Evolutionary conservation across 768 basidiomycete species (phyloP).

Genomic region (Auriscalpium vulgare): DNA sequence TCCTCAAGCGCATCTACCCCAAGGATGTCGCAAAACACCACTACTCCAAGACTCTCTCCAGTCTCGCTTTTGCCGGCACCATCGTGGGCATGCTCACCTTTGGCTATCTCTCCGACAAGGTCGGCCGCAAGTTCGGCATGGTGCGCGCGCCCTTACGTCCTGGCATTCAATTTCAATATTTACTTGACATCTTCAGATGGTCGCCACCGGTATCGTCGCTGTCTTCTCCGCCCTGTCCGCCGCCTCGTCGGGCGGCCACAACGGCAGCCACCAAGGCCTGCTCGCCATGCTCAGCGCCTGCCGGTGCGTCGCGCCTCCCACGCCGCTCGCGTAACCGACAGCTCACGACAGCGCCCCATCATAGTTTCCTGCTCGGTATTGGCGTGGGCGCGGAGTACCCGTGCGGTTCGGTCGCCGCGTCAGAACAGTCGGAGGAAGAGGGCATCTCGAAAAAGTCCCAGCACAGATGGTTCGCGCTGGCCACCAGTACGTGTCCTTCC

Average conservation of each 20-base stretch:
- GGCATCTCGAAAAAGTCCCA: slow-evolving; percentile 73
- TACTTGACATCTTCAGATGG: slow-evolving; percentile 41
- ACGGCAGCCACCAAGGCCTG: slow-evolving; percentile 52
- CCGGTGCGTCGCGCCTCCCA: slow-evolving; percentile 37
- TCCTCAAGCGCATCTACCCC: slow-evolving; percentile 63
- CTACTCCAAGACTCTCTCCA: slow-evolving; percentile 56
- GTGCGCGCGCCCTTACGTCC: slow-evolving; percentile 27
- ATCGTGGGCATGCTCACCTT: slow-evolving; percentile 81
- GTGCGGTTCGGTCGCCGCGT: slow-evolving; percentile 81
- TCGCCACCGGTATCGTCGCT: slow-evolving; percentile 75
- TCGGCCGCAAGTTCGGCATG: slow-evolving; percentile 77
- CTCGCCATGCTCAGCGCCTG: slow-evolving; percentile 73
- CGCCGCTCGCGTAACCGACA: background rate
- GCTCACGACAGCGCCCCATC: background rate
- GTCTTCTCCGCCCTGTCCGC: slow-evolving; percentile 80
- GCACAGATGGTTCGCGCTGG: slow-evolving; percentile 79
- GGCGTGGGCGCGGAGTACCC: slow-evolving; percentile 89
- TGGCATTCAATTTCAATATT: background rate
- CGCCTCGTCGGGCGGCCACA: slow-evolving; percentile 71
- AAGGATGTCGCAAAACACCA: slow-evolving; percentile 41
- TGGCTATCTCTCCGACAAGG: slow-evolving; percentile 78
- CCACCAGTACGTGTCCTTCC: slow-evolving; percentile 59
- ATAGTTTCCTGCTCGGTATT: slow-evolving; percentile 80
- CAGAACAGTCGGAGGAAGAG: slow-evolving; percentile 84
- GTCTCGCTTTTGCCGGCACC: slow-evolving; percentile 77